Evolutionary conservation across 2,329 filamentous ascomycete species (phyloP).

Genomic region (Sphaerulina populicola): DNA sequence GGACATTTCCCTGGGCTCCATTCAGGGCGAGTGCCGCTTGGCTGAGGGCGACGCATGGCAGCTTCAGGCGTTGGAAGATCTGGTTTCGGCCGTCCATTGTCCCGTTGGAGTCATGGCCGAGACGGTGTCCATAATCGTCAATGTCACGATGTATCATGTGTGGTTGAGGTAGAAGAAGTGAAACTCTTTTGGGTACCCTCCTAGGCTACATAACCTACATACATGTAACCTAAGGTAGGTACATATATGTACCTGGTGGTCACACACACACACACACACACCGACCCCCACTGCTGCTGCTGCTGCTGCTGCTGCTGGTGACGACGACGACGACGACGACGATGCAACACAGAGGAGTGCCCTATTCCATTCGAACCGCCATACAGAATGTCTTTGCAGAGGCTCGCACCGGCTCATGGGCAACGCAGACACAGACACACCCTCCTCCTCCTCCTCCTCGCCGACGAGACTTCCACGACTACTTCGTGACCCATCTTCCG

Average conservation of each 20-base stretch:
- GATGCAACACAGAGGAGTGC: slow-evolving; percentile 27
- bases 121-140: no score
- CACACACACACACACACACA: no score
- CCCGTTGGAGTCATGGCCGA: no score
- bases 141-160: no score
- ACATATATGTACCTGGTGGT: no score
- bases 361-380: slow-evolving; percentile 27
- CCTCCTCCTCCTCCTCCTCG: not conserved
- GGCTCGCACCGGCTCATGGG: not conserved
- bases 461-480: slow-evolving; percentile 66
- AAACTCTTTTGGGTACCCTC: no score
- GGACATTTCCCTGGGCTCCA: slow-evolving; percentile 34
- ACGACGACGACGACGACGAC: slow-evolving; percentile 13
- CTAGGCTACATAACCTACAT: no score
- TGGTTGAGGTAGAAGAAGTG: no score
- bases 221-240: no score
- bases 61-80: slow-evolving; percentile 47
- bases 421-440: not conserved
- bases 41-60: slow-evolving; percentile 51
- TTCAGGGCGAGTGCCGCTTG: slow-evolving; percentile 47
- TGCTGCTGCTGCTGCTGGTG: no score
- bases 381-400: slow-evolving; percentile 25
- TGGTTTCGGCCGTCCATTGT: slow-evolving; percentile 31
- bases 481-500: slow-evolving; percentile 93
- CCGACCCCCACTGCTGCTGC: no score